Evolutionary conservation across 208 protist genomes (phyloP).

Genomic region (Leishmania braziliensis): DNA sequence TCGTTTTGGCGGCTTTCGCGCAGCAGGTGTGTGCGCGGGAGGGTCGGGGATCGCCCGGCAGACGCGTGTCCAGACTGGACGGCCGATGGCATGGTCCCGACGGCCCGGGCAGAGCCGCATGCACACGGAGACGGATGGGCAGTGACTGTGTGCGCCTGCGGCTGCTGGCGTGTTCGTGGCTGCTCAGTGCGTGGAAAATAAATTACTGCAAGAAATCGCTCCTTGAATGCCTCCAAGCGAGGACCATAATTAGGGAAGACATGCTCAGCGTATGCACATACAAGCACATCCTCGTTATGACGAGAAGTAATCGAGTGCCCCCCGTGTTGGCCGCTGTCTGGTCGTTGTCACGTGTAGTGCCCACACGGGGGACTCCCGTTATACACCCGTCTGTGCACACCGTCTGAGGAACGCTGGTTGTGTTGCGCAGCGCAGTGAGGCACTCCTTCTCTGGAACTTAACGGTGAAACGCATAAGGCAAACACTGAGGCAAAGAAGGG

Average conservation of each 20-base stretch:
- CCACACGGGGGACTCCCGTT: background rate
- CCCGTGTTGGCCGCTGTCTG: too few relatives aligned
- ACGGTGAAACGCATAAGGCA: background rate
- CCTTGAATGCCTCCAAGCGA: background rate
- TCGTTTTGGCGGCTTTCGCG: background rate
- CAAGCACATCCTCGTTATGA: too few relatives aligned
- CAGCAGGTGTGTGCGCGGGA: background rate
- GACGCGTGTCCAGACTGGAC: background rate
- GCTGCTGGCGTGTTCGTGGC: background rate
- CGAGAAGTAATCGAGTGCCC: too few relatives aligned
- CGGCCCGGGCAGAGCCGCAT: background rate
- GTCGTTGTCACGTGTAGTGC: background rate
- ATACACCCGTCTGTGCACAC: background rate
- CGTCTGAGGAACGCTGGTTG: background rate
- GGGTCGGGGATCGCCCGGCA: background rate
- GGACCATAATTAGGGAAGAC: background rate
- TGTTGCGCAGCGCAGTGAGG: background rate
- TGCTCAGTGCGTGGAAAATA: too few relatives aligned
- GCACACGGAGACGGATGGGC: too few relatives aligned
- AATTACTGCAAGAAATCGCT: too few relatives aligned
- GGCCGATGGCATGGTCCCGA: background rate
- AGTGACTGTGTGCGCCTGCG: background rate
- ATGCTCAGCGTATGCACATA: too few relatives aligned
- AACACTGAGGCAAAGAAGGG: background rate
- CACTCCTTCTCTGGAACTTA: background rate